A percentile compares a stretch with the other conserved stretches of the same genome.
Evolutionary conservation across 768 basidiomycete species (phyloP).

Genomic region (Kwoniella sp.): DNA sequence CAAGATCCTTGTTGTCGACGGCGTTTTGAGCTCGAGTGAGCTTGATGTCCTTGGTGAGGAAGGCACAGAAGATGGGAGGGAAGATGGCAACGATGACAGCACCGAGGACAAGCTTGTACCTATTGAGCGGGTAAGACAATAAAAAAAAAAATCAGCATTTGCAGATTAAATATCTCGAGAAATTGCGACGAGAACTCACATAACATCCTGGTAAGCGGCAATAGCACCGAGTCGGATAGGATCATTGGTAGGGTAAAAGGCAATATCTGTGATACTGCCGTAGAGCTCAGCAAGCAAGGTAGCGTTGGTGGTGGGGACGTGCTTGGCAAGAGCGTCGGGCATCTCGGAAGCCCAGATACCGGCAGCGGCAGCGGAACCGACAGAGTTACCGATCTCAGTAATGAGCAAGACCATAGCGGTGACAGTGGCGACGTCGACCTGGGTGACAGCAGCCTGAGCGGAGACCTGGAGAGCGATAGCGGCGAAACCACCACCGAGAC

Average conservation of each 20-base stretch:
- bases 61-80: slow-evolving; percentile 64
- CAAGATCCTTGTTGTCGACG: slow-evolving; percentile 59
- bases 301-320: slow-evolving; percentile 60
- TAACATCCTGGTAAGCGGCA: slow-evolving; percentile 58
- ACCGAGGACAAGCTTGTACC: slow-evolving; percentile 60
- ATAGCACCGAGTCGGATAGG: slow-evolving; percentile 70
- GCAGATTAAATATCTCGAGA: too few species aligned
- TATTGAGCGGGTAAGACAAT: neutral
- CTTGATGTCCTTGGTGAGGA: slow-evolving; percentile 68
- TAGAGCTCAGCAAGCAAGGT: slow-evolving; percentile 59
- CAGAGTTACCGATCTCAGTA: slow-evolving; percentile 69
- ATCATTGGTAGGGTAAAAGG: slow-evolving; percentile 58
- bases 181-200: too few species aligned
- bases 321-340: slow-evolving; percentile 64
- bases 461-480: slow-evolving; percentile 64
- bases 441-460: slow-evolving; percentile 68
- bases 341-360: slow-evolving; percentile 59
- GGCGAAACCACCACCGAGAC: slow-evolving; percentile 72
- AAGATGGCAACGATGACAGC: slow-evolving; percentile 63
- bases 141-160: neutral
- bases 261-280: slow-evolving; percentile 64
- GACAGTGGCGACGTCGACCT: slow-evolving; percentile 67
- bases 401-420: slow-evolving; percentile 66
- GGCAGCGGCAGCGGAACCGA: slow-evolving; percentile 66
- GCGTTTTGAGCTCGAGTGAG: slow-evolving; percentile 74